These are phyloP conservation scores for Tylopilus rubrobrunneus DNA, from an alignment of 768 basidiomycete species.

Conservation along the genomic window DNA sequence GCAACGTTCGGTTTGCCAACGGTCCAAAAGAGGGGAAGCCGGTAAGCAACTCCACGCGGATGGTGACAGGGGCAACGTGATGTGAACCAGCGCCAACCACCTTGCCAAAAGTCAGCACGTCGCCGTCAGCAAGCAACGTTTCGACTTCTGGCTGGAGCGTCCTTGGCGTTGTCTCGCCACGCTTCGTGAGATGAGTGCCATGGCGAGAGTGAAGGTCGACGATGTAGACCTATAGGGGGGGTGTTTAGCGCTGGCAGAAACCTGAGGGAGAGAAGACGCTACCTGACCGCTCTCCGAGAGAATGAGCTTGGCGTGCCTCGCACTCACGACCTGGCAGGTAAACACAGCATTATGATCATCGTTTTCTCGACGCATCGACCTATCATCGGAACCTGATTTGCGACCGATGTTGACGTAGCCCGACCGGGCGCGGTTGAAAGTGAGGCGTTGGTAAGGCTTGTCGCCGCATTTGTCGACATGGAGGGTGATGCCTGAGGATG, in stretches of 20 bases:
- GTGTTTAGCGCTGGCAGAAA: conserved; percentile 14
- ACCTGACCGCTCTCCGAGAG: conserved; percentile 72
- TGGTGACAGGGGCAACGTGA: conserved; percentile 60
- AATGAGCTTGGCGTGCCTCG: conserved; percentile 72
- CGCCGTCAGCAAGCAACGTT: conserved; percentile 58
- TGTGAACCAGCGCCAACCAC: conserved; percentile 60
- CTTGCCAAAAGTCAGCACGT: conserved; percentile 75
- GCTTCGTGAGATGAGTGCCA: conserved; percentile 63
- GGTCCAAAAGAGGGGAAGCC: conserved; percentile 13
- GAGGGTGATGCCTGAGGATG: conserved; percentile 50
- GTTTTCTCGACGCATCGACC: conserved; percentile 35
- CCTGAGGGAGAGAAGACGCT: conserved; percentile 19
- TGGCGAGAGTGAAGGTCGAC: conserved; percentile 73
- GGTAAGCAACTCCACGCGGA: conserved; percentile 50
- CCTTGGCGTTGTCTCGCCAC: conserved; percentile 45
- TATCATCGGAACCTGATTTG: conserved; percentile 48
- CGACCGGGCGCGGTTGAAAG: conserved; percentile 50
- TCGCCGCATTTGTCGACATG: conserved; percentile 52
- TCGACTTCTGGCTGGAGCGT: conserved; percentile 53
- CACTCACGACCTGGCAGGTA: conserved; percentile 74
- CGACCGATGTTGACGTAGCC: conserved; percentile 64
- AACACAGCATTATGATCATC: conserved; percentile 56
- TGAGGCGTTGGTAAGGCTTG: conserved; percentile 42
- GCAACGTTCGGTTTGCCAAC: conserved; percentile 10
- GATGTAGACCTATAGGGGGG: conserved; percentile 53